Evolutionary conservation across 1,139 yeast genomes (phyloP), one percentile per base, ranked within the genome.

Genomic region (Magnusiomyces sp.): DNA sequence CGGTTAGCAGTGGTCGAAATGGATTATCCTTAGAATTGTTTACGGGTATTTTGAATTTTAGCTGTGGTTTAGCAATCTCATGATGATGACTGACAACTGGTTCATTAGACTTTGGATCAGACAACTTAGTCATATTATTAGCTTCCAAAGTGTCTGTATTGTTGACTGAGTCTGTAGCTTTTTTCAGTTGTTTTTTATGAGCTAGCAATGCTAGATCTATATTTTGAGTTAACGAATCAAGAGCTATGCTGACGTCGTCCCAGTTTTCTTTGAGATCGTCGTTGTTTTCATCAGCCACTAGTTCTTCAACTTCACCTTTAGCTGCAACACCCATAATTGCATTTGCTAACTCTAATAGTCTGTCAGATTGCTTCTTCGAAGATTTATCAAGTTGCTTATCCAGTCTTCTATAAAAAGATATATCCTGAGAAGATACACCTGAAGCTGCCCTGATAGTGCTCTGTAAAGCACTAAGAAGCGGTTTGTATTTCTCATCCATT

Each of bases 361-460:
- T 66, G 5, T 61, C 58, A 1, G 81, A 72, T 1, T 78, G 65
- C 1, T 61, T 58, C 33, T 75, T 74, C 23, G 81, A 69, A 17
- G 73, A 63, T 1, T 59, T 53, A 5, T 76, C 70, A 31, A 85
- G 63, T 0, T 66, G 62, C 1, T 71, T 60, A 60, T 88, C 95
- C n/a, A 89, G 65, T 43, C 89, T 78, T 50, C 75, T 75, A 67
- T 81, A 79, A 60, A 90, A 92, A 43, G 75, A 76, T 27, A 89
- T 76, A 69, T 92, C 98, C 56, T 86, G 88, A 0, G 88, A 79
- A 1, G 89, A 84, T 43, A 92, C 68, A 1, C 85, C 79, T 5
- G 83, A 71, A 0, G 96, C 79, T 1, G 86, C 76, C 55, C 95
- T 73, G 37, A 88, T 80, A 1, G 83, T 72, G 33, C 60, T 50